These are phyloP conservation scores for Sphaerulina musiva DNA, from an alignment of 2,329 filamentous ascomycete species.

Conservation along the genomic window DNA sequence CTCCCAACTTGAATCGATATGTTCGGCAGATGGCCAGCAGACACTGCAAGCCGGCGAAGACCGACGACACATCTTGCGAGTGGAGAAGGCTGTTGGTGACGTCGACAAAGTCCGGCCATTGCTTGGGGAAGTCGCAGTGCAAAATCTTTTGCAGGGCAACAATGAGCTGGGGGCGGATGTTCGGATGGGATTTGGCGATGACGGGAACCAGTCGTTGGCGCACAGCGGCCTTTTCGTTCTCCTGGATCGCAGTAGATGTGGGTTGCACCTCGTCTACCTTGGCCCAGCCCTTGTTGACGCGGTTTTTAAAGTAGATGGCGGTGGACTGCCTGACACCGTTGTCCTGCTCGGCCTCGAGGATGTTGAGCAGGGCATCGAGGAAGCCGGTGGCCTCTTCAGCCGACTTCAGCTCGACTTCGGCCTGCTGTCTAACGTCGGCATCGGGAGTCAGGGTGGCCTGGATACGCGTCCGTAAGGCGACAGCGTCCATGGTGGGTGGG, in stretches of 20 bases:
- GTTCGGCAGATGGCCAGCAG: constrained; percentile 90
- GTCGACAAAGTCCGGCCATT: constrained; percentile 92
- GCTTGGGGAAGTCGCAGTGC: constrained; percentile 86
- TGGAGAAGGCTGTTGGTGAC: constrained; percentile 84
- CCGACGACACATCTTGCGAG: constrained; percentile 75
- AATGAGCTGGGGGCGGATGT: constrained; percentile 85
- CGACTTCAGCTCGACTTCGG: constrained; percentile 75
- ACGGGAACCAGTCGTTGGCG: constrained; percentile 83
- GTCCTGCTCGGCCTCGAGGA: constrained; percentile 83
- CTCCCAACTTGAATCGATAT: constrained; percentile 86
- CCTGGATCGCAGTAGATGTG: constrained; percentile 59
- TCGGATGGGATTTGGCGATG: constrained; percentile 64
- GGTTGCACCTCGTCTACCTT: constrained; percentile 63
- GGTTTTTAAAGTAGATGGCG: constrained; percentile 96
- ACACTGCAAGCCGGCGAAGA: constrained; percentile 90
- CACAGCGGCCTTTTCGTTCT: constrained; percentile 82
- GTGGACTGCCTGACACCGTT: constrained; percentile 77
- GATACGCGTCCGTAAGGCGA: constrained; percentile 68
- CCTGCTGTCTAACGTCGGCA: constrained; percentile 66
- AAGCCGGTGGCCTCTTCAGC: constrained; percentile 88
- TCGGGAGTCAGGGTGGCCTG: constrained; percentile 68
- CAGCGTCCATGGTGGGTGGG: constrained; percentile 57
- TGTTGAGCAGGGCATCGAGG: constrained; percentile 80
- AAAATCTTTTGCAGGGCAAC: constrained; percentile 93
- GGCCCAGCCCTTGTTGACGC: constrained; percentile 87